Base-by-base conservation (phyloP, 2,329 filamentous ascomycete species). In the Phialophora chinensis region DNA sequence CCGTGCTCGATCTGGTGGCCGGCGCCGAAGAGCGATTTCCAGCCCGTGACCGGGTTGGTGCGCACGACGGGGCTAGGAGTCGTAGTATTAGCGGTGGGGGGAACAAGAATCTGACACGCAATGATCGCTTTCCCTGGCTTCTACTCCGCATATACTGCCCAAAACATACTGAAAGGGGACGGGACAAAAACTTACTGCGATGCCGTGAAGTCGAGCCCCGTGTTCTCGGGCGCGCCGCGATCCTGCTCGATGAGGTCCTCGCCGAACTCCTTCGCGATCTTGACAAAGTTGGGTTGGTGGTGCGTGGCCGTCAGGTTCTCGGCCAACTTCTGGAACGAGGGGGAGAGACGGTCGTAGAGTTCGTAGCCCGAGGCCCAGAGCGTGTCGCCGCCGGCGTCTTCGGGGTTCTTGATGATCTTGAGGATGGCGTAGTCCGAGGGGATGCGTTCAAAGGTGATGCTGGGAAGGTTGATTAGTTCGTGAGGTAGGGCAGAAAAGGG, bases 281-380 rank as follows among this genome's bases (percentile, higher is more conserved):
- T 66, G 49, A 75, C 73, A 55, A 77, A 79, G 20, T 63, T 64
- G 0, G 75, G 76, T 49, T 77, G 73, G 8, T 73, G 69, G 50
- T 75, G 76, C 4, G 74, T 79, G 56, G 74, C 76, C 33, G 79
- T 82, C 69, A 82, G 71, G 1, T 75, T 70, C n/a, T 80, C 75
- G 8, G 79, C 75, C 67, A 81, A 78, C 25, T 75, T 77, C 66
- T 85, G 85, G 60, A 85, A 85, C 0, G 83, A 78, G 1, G 79
- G 65, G 8, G 65, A 69, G 1, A 91, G 80, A 25, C 86, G 83
- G 73, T 91, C 88, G 72, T 89, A 90, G 10, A 88, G 75, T 71
- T 90, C 87, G 72, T 90, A 90, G 0, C 87, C 87, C 0, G 86
- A 88, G 0, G 88, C 88, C 87, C 87, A 90, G 5, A 90, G 82